Evolutionary conservation across 345 rosid genomes (phyloP), one percentile per base, ranked within the genome.

Genomic region (Euclidium syriacum): DNA sequence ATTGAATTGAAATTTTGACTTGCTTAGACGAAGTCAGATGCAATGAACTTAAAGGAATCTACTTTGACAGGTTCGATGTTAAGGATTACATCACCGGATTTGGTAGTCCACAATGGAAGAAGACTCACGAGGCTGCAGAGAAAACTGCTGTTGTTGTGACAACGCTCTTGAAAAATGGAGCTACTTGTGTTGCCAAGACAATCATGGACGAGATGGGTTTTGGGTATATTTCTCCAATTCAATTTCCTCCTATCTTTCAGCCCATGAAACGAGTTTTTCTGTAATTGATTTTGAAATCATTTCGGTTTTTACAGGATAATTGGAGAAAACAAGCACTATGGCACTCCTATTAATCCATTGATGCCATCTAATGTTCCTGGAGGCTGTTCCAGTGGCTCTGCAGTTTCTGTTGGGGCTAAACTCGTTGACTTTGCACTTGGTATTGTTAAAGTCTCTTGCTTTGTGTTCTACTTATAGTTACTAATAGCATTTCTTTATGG

Each of bases 301-400:
- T 34, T 67, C 43, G 23, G 16, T 11, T 56, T 55, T 25, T 25
- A 9, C 66, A 91, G 98, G 75, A 75, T 81, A 23, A 76, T 72
- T 23, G 98, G 98, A 33, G 90, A 92, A 72, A 92, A 87, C 76
- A 75, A 67, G 67, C 88, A 87, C 68, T 84, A 92, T 75, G 98
- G 95, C 32, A 82, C 88, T 46, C 96, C 98, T 42, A 62, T 59
- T 25, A 92, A 92, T 72, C 96, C 91, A 1, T 64, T 64, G 68
- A 74, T 79, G 81, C 85, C 83, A 12, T 78, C 81, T 15, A 62
- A 73, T 77, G 80, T 84, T 55, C 89, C 96, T 10, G 98, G 98
- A 67, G 98, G 98, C 42, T 88, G 91, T 72, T 86, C 95, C 42
- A 80, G 96, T 64, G 98, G 98, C 72, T 86, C 98, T n/a, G 95